Conservation (phyloP, 1,139 yeast genomes). For the Blastobotrys capitulatus region DNA sequence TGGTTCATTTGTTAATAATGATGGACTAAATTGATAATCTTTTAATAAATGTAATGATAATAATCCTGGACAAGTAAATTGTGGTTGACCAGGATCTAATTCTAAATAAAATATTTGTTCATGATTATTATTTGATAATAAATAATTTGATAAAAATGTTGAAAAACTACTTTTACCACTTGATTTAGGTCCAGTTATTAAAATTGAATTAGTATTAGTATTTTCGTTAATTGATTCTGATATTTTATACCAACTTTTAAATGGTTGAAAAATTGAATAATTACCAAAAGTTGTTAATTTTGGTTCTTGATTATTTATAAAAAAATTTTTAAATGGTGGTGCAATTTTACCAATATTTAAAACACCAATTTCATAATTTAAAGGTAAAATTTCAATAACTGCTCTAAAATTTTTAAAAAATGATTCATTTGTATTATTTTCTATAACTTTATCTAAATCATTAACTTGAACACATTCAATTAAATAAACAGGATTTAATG, state of each 20-base stretch:
- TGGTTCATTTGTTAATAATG: conserved; percentile 26
- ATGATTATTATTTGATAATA: conserved; percentile 20
- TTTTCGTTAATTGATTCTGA: conserved; percentile 14
- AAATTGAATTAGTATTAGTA: conserved; percentile 27
- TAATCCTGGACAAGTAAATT: conserved; percentile 66
- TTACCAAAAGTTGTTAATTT: conserved; percentile 15
- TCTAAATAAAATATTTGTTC: conserved; percentile 50
- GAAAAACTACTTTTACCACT: conserved; percentile 81
- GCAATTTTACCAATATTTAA: conserved; percentile 44
- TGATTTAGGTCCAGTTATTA: conserved; percentile 62
- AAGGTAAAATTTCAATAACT: conserved; percentile 39
- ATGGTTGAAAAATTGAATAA: conserved; percentile 15
- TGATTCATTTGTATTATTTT: conserved; percentile 11
- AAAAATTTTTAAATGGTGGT: conserved; percentile 44
- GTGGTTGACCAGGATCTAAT: conserved; percentile 90
- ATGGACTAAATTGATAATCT: conserved; percentile 28
- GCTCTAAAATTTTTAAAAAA: conserved; percentile 37
- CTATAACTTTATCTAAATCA: conserved; percentile 30
- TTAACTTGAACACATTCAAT: conserved; percentile 45
- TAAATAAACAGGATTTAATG: conserved; percentile 38
- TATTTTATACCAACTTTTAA: conserved; percentile 25
- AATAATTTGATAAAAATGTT: conserved; percentile 48
- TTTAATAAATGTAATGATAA: conserved; percentile 41
- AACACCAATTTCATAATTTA: conserved; percentile 37
- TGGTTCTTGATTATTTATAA: conserved; percentile 13